phyloP scores from a whole-genome alignment of 148 eudicot species.

The Rhododendron mucronatum region DNA sequence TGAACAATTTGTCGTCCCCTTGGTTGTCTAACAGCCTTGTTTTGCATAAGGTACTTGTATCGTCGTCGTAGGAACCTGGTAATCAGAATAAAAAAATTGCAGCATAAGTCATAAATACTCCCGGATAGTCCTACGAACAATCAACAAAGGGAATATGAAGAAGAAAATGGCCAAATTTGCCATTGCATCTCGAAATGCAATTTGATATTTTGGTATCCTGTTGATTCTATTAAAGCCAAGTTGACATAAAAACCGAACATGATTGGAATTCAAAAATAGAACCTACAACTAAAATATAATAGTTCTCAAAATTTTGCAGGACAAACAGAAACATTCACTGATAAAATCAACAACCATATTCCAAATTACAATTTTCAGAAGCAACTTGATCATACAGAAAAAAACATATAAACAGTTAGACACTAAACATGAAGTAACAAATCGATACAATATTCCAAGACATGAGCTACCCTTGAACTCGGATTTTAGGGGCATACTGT shows the following conservation, averaged over 20 bases:
- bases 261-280: neutral
- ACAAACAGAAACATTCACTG: neutral
- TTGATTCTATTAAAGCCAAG: neutral
- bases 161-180: neutral
- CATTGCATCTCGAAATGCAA: neutral
- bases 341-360: neutral
- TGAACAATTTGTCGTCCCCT: constrained; percentile 13
- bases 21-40: constrained; percentile 13
- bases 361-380: neutral
- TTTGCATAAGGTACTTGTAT: constrained; percentile 24
- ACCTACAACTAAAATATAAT: neutral
- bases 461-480: neutral
- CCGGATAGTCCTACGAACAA: neutral
- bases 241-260: neutral
- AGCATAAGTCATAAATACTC: neutral
- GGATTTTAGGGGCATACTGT: neutral
- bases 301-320: neutral
- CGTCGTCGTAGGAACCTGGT: constrained; percentile 40
- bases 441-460: neutral
- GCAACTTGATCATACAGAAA: neutral
- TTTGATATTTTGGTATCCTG: neutral
- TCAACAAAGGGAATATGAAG: neutral
- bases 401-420: neutral
- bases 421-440: neutral
- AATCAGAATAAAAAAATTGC: neutral